Evolutionary conservation across 2,329 filamentous ascomycete species (phyloP).

Genomic region (Allantophomopsis cytisporea): DNA sequence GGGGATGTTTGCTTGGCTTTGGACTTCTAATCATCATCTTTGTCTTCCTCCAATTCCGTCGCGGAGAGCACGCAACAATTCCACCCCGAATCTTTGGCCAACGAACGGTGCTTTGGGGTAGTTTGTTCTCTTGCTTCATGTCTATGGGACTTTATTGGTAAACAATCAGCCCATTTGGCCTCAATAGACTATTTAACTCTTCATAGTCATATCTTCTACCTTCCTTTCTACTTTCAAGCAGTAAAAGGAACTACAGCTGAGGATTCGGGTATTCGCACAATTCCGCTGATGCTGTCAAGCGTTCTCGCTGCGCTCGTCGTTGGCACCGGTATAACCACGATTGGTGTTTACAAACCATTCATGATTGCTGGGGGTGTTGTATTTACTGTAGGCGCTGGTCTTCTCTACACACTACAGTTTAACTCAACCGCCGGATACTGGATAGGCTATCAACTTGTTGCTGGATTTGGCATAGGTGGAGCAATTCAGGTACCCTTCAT

Average conservation of each 20-base stretch:
- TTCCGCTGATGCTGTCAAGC: slow-evolving; percentile 26
- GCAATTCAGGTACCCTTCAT: slow-evolving; percentile 36
- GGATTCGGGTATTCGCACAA: slow-evolving; percentile 24
- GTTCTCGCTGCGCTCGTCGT: slow-evolving; percentile 27
- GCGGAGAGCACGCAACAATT: slow-evolving; percentile 18
- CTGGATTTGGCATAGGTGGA: slow-evolving; percentile 31
- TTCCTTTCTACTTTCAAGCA: slow-evolving; percentile 37
- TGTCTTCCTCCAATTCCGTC: slow-evolving; percentile 19
- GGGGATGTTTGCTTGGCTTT: slow-evolving; percentile 28
- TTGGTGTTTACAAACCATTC: slow-evolving; percentile 28
- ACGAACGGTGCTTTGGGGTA: slow-evolving; percentile 16
- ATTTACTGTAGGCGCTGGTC: slow-evolving; percentile 27
- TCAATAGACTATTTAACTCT: slow-evolving; percentile 20
- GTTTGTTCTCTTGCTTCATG: slow-evolving; percentile 6
- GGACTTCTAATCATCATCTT: slow-evolving; percentile 21
- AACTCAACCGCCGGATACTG: slow-evolving; percentile 26
- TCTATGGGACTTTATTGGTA: slow-evolving; percentile 9
- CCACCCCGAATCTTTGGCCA: slow-evolving; percentile 20
- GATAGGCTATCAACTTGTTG: slow-evolving; percentile 33
- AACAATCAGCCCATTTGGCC: slow-evolving; percentile 2
- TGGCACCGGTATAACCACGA: slow-evolving; percentile 23
- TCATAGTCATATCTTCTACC: slow-evolving; percentile 39
- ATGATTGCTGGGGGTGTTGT: slow-evolving; percentile 30
- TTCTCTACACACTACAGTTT: slow-evolving; percentile 24
- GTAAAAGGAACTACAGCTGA: slow-evolving; percentile 25